These are phyloP conservation scores for Peniophora sp. DNA, from an alignment of 1,284 basidiomycete genomes.

Conservation along the genomic window DNA sequence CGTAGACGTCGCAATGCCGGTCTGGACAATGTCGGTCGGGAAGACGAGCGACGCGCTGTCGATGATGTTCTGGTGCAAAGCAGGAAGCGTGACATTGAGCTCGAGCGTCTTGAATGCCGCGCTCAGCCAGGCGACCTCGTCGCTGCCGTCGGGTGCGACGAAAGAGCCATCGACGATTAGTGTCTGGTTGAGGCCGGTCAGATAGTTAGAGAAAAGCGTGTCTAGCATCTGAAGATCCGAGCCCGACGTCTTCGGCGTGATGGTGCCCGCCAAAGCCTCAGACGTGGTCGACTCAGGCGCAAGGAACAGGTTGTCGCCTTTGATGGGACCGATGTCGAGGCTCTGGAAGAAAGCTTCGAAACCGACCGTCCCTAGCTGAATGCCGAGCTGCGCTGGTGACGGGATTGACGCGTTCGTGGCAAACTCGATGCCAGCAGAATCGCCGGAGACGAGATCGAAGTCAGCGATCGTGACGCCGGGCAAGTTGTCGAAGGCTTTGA, in stretches of 20 bases:
- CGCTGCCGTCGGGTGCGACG: slow-evolving; percentile 42
- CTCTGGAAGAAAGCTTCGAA: slow-evolving; percentile 53
- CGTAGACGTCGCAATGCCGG: slow-evolving; percentile 45
- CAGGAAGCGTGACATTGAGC: slow-evolving; percentile 61
- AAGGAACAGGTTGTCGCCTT: slow-evolving; percentile 57
- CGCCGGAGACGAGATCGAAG: slow-evolving; percentile 69
- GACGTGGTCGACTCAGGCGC: slow-evolving; percentile 50
- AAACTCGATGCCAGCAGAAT: slow-evolving; percentile 67
- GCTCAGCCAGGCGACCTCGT: slow-evolving; percentile 60
- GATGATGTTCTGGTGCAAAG: slow-evolving; percentile 60
- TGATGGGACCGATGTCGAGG: slow-evolving; percentile 53
- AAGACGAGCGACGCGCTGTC: slow-evolving; percentile 45
- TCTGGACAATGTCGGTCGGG: slow-evolving; percentile 50
- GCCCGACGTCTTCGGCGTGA: slow-evolving; percentile 53
- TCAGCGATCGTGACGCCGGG: slow-evolving; percentile 59
- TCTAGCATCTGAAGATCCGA: slow-evolving; percentile 46
- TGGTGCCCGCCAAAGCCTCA: slow-evolving; percentile 54
- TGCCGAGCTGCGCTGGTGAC: slow-evolving; percentile 76
- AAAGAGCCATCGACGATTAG: slow-evolving; percentile 56
- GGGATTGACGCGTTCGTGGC: slow-evolving; percentile 53
- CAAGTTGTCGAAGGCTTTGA: slow-evolving; percentile 70
- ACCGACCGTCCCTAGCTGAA: slow-evolving; percentile 54
- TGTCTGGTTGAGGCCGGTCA: slow-evolving; percentile 56
- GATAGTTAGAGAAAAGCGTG: slow-evolving; percentile 59
- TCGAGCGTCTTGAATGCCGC: slow-evolving; percentile 63